Conservation (phyloP, 176 grass and related monocot species). For the Eremochloa ophiuroides region DNA sequence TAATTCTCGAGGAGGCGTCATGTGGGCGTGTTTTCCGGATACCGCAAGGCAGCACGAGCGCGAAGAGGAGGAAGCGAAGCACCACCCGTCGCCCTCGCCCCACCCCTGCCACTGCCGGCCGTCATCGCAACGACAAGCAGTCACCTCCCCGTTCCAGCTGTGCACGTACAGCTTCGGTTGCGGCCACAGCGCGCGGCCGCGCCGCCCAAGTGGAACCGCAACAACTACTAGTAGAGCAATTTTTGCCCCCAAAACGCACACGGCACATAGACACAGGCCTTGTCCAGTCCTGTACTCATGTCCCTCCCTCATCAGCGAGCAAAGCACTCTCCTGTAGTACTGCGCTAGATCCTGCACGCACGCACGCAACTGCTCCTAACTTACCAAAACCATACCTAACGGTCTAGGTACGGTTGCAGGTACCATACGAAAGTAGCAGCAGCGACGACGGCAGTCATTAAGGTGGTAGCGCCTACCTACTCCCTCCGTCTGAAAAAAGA, state of each 20-base stretch:
- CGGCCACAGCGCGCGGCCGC: too few relatives aligned
- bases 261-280: neutral
- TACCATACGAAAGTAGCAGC: neutral
- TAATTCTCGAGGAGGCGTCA: neutral
- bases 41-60: neutral
- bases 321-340: too few relatives aligned
- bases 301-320: neutral
- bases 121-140: neutral
- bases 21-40: neutral
- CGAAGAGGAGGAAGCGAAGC: neutral
- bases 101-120: neutral
- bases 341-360: neutral
- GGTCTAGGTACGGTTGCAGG: neutral
- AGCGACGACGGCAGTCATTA: neutral
- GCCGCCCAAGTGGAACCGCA: neutral
- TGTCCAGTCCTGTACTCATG: neutral
- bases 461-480: neutral
- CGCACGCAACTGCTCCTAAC: constrained; percentile 12
- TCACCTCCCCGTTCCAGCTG: neutral
- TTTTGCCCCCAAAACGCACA: neutral
- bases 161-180: neutral
- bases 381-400: neutral
- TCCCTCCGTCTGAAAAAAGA: too few relatives aligned
- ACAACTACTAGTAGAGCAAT: neutral
- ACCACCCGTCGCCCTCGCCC: neutral